Evolutionary conservation across 208 protist species (phyloP), one percentile per base, ranked within the genome.

Genomic region (Leishmania arabica): DNA sequence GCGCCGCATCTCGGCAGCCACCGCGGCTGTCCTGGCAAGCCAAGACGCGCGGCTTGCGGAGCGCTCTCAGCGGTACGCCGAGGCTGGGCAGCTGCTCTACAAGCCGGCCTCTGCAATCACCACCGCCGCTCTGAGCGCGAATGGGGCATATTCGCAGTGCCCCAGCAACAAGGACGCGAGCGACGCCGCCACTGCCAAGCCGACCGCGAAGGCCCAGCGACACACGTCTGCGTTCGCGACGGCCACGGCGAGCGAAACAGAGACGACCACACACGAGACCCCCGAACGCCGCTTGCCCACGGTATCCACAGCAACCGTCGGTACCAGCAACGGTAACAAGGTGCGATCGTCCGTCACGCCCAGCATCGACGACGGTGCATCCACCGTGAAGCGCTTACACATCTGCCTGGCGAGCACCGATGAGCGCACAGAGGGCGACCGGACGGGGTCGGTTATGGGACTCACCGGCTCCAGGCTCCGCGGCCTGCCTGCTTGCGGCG

Each of bases 401-500:
- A 49, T 74, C 27, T 85, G 77, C 73, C 17, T 86, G 60, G 74
- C 78, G 27, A 83, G 65, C 68, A 83, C 83, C 51, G 84, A 75
- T 5, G 79, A 83, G 78, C 84, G 79, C 81, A 79, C 81, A 8
- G 73, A 80, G 31, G 81, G 77, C 49, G 64, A 78, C 79, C 82
- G 80, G 49, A 47, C 60, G n/a, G 65, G 72, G 2, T 86, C 82
- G 3, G 75, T 71, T 54, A 86, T 86, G 82, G 82, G 82, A 3
- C 74, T 86, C 3, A 86, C 82, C 21, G 82, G 82, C n/a, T 82
- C 82, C 9, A 58, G 65, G 42, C 78, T 73, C 19, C 82, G 82
- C 54, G 73, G 64, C 5, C 53, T 37, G 73, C 77, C 53, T 60
- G 5, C 72, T 27, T 58, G 72, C 37, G 42, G 62, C 72, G 77